Conservation (phyloP, 352 stramenopile species). For the Peronosclerospora sorghi region DNA sequence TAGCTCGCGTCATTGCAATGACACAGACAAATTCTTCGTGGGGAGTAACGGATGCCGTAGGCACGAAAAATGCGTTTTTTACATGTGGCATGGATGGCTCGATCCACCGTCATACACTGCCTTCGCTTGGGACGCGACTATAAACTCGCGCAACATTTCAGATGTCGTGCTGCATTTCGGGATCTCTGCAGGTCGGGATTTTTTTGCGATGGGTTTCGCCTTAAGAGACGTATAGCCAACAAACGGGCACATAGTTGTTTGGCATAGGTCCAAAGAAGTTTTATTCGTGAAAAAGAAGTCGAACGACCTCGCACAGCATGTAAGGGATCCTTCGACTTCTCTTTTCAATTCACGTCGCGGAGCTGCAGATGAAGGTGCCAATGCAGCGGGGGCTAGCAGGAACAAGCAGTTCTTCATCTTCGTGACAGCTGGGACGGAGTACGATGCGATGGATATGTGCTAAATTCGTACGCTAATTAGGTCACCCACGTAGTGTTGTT, state of each 20-base stretch:
- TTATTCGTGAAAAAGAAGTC: slow-evolving; percentile 48
- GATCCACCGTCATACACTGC: slow-evolving; percentile 62
- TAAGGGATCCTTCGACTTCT: slow-evolving; percentile 14
- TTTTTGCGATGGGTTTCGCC: slow-evolving; percentile 9
- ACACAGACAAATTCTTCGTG: slow-evolving; percentile 73
- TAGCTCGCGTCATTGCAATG: not conserved
- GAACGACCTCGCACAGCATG: slow-evolving; percentile 32
- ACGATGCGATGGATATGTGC: slow-evolving; percentile 61
- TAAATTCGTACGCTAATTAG: slow-evolving; percentile 37
- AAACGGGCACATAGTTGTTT: slow-evolving; percentile 3
- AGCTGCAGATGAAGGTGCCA: not conserved
- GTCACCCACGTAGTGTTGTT: not conserved
- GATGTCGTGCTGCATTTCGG: no score
- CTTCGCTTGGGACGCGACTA: slow-evolving; percentile 22
- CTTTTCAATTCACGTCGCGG: slow-evolving; percentile 27
- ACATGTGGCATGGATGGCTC: slow-evolving; percentile 76
- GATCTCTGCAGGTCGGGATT: not conserved
- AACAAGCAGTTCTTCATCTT: slow-evolving; percentile 16
- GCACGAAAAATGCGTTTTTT: slow-evolving; percentile 74
- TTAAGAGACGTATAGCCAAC: slow-evolving; percentile 15
- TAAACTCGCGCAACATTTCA: slow-evolving; percentile 2
- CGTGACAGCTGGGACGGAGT: slow-evolving; percentile 29
- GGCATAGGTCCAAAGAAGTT: slow-evolving; percentile 47
- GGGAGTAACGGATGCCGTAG: slow-evolving; percentile 73
- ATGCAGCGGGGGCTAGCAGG: slow-evolving; percentile 3